phyloP scores from a whole-genome alignment of 192 early-diverging fungal species.

The Coemansia erecta region DNA sequence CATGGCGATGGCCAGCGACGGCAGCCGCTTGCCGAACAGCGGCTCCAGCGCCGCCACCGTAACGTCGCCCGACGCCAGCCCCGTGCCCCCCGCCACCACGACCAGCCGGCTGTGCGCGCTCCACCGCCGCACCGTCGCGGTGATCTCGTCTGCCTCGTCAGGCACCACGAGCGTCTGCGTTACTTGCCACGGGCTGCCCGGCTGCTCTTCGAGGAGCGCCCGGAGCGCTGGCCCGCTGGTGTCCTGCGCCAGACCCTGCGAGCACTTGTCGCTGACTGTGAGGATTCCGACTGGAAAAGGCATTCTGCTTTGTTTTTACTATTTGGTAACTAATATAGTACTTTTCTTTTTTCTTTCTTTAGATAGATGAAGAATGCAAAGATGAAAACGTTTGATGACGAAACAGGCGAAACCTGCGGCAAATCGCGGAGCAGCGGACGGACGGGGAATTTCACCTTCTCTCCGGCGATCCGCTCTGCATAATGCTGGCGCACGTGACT shows the following conservation, averaged over 20 bases:
- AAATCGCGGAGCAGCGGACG: too few species aligned
- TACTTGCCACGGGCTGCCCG: conserved; percentile 28
- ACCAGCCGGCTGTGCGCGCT: conserved; percentile 63
- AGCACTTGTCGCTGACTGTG: conserved; percentile 67
- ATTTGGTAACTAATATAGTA: too few species aligned
- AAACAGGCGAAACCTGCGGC: too few species aligned
- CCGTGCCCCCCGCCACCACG: conserved; percentile 89
- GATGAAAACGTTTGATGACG: too few species aligned
- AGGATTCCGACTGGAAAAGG: conserved; percentile 35
- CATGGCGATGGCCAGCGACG: conserved; percentile 79
- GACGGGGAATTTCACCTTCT: too few species aligned
- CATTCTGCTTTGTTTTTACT: neutral
- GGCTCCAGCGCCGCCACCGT: conserved; percentile 84
- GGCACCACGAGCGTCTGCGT: conserved; percentile 39
- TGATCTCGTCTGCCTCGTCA: conserved; percentile 59
- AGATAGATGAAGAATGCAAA: too few species aligned
- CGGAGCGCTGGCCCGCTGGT: conserved; percentile 65
- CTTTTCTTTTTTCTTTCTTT: too few species aligned
- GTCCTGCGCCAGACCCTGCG: conserved; percentile 53
- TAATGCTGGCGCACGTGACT: too few species aligned
- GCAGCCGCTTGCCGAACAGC: conserved; percentile 66
- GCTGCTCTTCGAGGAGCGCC: conserved; percentile 27
- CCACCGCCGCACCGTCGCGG: conserved; percentile 55
- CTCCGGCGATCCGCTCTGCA: too few species aligned
- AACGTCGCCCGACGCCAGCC: conserved; percentile 79